Evolutionary conservation across 2,329 filamentous ascomycete species (phyloP).

Genomic region (Aspergillus niger): DNA sequence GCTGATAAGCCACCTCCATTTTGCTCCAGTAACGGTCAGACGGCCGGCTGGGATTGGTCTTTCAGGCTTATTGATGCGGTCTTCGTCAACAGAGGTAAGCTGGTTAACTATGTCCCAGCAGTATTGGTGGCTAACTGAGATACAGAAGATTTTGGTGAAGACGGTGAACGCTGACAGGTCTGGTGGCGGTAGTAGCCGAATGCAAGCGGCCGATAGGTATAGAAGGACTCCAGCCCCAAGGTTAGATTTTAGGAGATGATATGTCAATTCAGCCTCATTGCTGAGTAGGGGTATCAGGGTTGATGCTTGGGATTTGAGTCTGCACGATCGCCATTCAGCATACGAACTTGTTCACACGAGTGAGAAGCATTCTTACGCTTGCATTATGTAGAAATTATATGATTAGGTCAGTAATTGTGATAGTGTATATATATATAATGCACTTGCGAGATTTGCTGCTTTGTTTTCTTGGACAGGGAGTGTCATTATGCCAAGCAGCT

Average conservation of each 20-base stretch:
- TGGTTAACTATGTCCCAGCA: constrained; percentile 11
- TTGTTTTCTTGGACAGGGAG: neutral
- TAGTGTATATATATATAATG: neutral
- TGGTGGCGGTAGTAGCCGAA: neutral
- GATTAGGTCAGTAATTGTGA: neutral
- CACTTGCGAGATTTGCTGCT: neutral
- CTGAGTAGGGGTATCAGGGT: neutral
- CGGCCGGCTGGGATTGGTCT: constrained; percentile 8
- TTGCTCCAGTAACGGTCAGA: neutral
- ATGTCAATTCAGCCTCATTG: neutral
- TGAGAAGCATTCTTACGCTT: neutral
- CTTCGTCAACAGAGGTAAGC: constrained; percentile 1
- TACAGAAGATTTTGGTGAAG: neutral
- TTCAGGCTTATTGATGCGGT: constrained; percentile 6
- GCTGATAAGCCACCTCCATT: neutral
- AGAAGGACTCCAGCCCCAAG: neutral
- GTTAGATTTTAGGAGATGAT: neutral
- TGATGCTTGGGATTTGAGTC: neutral
- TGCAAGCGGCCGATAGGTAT: neutral
- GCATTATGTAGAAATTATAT: neutral
- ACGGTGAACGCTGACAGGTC: neutral
- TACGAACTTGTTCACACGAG: neutral
- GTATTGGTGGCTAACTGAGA: neutral
- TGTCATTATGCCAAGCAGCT: neutral
- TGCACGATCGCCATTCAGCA: neutral